phyloP scores from a whole-genome alignment of 768 basidiomycete species.

The Mycena crocata region DNA sequence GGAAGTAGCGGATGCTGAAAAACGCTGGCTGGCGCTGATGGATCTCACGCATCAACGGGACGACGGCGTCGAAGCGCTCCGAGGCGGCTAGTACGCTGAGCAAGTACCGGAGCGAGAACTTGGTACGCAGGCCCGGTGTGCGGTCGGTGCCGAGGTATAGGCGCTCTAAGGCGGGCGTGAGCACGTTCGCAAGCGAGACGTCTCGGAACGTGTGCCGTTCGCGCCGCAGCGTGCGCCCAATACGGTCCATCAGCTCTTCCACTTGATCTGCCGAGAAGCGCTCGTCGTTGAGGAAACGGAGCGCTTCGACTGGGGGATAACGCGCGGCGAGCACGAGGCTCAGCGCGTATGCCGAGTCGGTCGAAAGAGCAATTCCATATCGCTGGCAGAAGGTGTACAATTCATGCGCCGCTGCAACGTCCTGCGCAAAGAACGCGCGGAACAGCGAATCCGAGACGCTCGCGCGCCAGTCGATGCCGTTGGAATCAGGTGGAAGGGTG shows the following conservation, averaged over 20 bases:
- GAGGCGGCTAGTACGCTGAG: conserved; percentile 53
- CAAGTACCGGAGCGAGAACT: conserved; percentile 62
- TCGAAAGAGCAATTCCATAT: conserved; percentile 38
- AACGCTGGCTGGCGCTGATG: conserved; percentile 46
- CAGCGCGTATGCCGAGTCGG: conserved; percentile 42
- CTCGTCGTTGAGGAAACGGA: conserved; percentile 48
- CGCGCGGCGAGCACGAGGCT: conserved; percentile 45
- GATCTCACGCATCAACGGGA: conserved; percentile 55
- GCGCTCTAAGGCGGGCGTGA: conserved; percentile 49
- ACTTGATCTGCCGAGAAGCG: conserved; percentile 44
- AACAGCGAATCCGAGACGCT: conserved; percentile 42
- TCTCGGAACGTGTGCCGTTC: conserved; percentile 46
- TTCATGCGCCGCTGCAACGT: conserved; percentile 45
- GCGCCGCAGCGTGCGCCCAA: conserved; percentile 52
- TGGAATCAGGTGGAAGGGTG: conserved; percentile 42
- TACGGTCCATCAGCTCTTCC: conserved; percentile 51
- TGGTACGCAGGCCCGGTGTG: conserved; percentile 44
- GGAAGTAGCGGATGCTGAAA: conserved; percentile 53
- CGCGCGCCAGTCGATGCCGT: conserved; percentile 34
- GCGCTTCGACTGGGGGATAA: conserved; percentile 43
- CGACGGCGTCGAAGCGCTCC: conserved; percentile 48
- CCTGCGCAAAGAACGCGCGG: conserved; percentile 39
- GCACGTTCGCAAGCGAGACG: conserved; percentile 40
- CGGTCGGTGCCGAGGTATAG: conserved; percentile 47
- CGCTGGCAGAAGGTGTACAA: conserved; percentile 48